phyloP scores from a whole-genome alignment of 371 early-diverging fungal species.

The Coemansia sp. region DNA sequence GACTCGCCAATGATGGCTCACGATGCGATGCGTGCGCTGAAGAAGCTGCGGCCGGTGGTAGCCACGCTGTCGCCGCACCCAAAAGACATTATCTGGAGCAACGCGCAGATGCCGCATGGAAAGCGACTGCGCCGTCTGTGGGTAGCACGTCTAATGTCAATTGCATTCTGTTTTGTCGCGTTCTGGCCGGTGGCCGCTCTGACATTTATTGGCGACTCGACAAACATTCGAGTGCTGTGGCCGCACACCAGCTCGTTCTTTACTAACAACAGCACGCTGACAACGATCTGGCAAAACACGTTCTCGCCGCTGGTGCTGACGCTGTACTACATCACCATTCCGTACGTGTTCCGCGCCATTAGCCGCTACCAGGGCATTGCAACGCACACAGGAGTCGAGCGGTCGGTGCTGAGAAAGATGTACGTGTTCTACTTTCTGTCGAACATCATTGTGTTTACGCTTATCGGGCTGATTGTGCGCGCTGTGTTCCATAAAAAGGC shows the following conservation, averaged over 20 bases:
- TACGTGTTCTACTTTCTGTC: conserved; percentile 76
- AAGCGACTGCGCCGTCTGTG: conserved; percentile 61
- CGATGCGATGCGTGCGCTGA: conserved; percentile 55
- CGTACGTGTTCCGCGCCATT: conserved; percentile 63
- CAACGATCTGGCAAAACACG: conserved; percentile 64
- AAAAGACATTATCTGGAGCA: conserved; percentile 79
- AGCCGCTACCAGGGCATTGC: conserved; percentile 77
- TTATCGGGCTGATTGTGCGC: conserved; percentile 57
- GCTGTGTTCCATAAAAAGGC: conserved; percentile 50
- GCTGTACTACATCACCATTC: conserved; percentile 67
- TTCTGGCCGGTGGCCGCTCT: conserved; percentile 66
- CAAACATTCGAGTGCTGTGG: conserved; percentile 56
- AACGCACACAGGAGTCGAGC: conserved; percentile 71
- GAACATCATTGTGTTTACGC: conserved; percentile 66
- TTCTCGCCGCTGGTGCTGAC: conserved; percentile 72
- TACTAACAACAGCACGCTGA: conserved; percentile 53
- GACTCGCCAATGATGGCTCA: conserved; percentile 64
- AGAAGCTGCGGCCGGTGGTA: conserved; percentile 27
- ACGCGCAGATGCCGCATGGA: conserved; percentile 61
- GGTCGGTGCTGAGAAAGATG: conserved; percentile 71
- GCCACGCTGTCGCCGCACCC: conserved; percentile 63
- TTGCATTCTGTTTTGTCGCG: conserved; percentile 64
- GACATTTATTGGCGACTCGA: conserved; percentile 61
- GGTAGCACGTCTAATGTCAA: conserved; percentile 58
- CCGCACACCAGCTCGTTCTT: conserved; percentile 58